Base-by-base conservation (phyloP, 352 stramenopile genomes). In the Globisporangium cystogenes region DNA sequence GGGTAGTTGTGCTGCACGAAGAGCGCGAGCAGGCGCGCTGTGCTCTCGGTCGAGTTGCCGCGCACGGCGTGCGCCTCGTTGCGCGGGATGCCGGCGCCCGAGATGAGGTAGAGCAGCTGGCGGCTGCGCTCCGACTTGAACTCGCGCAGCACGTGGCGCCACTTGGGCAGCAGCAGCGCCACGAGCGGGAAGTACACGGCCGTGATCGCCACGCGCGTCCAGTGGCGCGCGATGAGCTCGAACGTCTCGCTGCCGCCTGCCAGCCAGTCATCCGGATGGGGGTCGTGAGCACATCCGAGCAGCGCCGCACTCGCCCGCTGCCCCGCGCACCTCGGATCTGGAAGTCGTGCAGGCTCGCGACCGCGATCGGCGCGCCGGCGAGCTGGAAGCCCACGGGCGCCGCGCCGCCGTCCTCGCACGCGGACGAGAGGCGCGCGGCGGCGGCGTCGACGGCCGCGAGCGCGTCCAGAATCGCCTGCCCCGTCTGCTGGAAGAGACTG, bases 141-240 rank as follows among this genome's bases (percentile, higher is more conserved):
- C 43, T 93, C 76, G 33, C 71, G 57, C 0, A 94, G 70, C 56
- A 90, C 79, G 35, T 87, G 70, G 27, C 62, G 69, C 96, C 96
- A 99, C 57, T 96, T 95, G 35, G 91, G 93, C 48, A 99, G 53
- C 33, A 99, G 65, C 55, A 95, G 76, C 18, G 93, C 90, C 26
- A 99, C 78, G 15, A 99, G 74, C 31, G 96, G 96, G 52, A 99
- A 99, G 68, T 98, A 99, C 31, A 94, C 82, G 18, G 80, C 81
- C 40, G 78, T 90, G 66, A 95, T 92, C 8, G 60, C 71, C 29
- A 93, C 74, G 3, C 64, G 64, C 26, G 66, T 55, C 83, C 79
- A 96, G 60, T 87, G 62, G 31, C 60, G 71, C 29, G 87, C 67
- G 43, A 91, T 74, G 27, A 87, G 62, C 49, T 72, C 59, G 41